Conservation (phyloP, 2,329 filamentous ascomycete genomes). For the Diaporthe batatas region DNA sequence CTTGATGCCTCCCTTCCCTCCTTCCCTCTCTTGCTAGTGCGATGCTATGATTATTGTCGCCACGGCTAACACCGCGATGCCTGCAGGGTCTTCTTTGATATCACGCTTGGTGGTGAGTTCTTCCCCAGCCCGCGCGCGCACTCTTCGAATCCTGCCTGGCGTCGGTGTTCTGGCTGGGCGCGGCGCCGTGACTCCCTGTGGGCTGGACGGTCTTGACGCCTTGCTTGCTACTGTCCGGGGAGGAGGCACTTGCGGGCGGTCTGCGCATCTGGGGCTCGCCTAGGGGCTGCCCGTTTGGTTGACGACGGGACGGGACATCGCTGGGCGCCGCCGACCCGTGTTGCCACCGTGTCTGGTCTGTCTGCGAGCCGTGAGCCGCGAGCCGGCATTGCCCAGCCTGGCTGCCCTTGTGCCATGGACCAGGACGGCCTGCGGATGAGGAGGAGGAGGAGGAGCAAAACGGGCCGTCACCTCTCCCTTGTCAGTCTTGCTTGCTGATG, state of each 20-base stretch:
- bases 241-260: neutral
- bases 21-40: no score
- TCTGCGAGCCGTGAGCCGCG: neutral
- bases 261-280: neutral
- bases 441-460: no score
- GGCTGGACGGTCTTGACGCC: neutral
- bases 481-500: neutral
- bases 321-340: neutral
- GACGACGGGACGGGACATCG: neutral
- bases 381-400: constrained; percentile 6
- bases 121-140: no score
- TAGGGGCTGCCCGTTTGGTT: neutral
- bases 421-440: neutral
- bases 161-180: neutral
- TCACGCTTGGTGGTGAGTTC: constrained; percentile 77
- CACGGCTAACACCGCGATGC: no score
- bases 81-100: constrained; percentile 52
- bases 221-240: neutral
- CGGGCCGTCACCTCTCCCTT: neutral
- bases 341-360: neutral
- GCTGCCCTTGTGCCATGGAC: neutral
- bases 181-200: no score
- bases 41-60: neutral
- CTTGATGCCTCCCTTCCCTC: no score
- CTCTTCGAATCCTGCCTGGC: neutral